Evolutionary conservation across 2,329 filamentous ascomycete species (phyloP).

Genomic region (Ophiosphaerella korrae): DNA sequence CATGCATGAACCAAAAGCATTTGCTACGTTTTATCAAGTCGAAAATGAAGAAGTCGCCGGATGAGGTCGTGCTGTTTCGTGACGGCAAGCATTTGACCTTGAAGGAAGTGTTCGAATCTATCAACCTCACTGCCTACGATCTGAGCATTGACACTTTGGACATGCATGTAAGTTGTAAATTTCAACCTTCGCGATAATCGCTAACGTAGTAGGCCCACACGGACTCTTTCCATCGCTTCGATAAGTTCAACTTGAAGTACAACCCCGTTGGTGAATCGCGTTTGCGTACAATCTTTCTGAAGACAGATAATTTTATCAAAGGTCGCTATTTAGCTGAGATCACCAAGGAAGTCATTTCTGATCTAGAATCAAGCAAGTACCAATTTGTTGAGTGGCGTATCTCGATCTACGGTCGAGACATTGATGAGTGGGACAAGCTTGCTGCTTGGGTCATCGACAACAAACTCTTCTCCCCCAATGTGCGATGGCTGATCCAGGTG

Average conservation of each 20-base stretch:
- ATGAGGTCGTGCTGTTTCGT: conserved; percentile 89
- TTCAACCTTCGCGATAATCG: background rate
- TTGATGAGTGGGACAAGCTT: conserved; percentile 97
- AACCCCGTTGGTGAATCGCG: conserved; percentile 96
- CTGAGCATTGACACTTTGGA: conserved; percentile 97
- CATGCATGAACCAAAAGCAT: conserved; percentile 99
- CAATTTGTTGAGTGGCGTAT: conserved; percentile 99
- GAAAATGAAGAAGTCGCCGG: conserved; percentile 98
- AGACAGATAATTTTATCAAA: conserved; percentile 97
- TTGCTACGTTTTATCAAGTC: conserved; percentile 97
- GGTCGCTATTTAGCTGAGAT: conserved; percentile 96
- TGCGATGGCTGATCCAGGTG: conserved; percentile 95
- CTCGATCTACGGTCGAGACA: conserved; percentile 89
- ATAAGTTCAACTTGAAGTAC: conserved; percentile 99
- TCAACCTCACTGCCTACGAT: conserved; percentile 96
- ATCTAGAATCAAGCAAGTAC: conserved; percentile 98
- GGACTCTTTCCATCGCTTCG: conserved; percentile 97
- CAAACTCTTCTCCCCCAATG: conserved; percentile 96
- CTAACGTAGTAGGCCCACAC: conserved; percentile 73
- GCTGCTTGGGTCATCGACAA: conserved; percentile 98
- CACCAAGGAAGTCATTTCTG: conserved; percentile 95
- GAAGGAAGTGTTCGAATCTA: conserved; percentile 93
- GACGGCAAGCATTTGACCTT: conserved; percentile 92
- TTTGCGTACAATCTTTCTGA: conserved; percentile 95
- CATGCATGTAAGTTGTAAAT: conserved; percentile 77